A percentile compares a stretch with the other conserved stretches of the same genome.
phyloP scores from a whole-genome alignment of 169 alveolate genomes.

The Plasmodium vivax region DNA sequence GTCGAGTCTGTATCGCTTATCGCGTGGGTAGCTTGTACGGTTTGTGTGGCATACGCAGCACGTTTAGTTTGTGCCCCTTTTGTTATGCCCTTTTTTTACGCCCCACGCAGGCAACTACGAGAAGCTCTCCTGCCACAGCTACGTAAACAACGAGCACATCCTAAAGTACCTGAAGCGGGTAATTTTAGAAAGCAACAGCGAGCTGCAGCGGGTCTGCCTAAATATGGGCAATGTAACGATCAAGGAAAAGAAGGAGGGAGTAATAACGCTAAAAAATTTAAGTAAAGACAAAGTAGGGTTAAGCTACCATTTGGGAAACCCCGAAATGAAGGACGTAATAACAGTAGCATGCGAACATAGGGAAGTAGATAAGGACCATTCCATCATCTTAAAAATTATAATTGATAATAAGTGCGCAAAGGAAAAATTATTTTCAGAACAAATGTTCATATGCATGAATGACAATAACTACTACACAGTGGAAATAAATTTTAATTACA shows the following conservation, averaged over 20 bases:
- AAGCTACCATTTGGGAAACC: constrained; percentile 8
- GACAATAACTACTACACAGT: constrained; percentile 53
- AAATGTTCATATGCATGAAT: constrained; percentile 28
- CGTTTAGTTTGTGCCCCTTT: neutral
- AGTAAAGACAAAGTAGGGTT: constrained; percentile 23
- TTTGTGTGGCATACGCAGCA: neutral
- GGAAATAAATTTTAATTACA: constrained; percentile 26
- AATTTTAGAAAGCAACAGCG: constrained; percentile 44
- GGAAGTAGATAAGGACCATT: constrained; percentile 33
- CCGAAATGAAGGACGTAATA: constrained; percentile 21
- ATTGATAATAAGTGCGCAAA: constrained; percentile 7
- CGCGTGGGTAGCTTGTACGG: neutral
- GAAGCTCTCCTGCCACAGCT: constrained; percentile 26
- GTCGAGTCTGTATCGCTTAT: neutral
- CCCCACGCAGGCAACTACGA: constrained; percentile 22
- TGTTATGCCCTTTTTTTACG: neutral
- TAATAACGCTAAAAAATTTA: constrained; percentile 30
- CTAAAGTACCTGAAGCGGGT: constrained; percentile 48
- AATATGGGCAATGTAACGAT: constrained; percentile 39
- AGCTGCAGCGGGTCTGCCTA: constrained; percentile 3
- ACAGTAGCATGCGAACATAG: constrained; percentile 4
- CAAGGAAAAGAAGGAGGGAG: constrained; percentile 40
- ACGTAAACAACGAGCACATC: constrained; percentile 28
- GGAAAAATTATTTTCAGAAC: constrained; percentile 40
- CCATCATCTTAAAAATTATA: constrained; percentile 20